Base-by-base conservation (phyloP, 441 rosid genomes). In the Oxalis stricta region DNA sequence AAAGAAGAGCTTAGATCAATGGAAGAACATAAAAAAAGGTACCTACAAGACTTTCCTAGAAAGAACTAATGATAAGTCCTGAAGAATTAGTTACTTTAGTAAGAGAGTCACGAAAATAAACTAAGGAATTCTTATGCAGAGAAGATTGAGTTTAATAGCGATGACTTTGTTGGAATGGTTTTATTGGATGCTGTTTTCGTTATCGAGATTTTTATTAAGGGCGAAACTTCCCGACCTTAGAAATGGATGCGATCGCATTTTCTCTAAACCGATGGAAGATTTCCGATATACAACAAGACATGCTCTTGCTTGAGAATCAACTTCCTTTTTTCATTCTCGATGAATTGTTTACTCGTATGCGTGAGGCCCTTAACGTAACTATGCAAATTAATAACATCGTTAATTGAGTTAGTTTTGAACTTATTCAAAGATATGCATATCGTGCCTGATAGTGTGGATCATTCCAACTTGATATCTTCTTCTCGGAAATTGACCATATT, bases 71-170 rank as follows among this genome's bases (percentile, higher is more conserved):
- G 4, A 33, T 16, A 0, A 16, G 33, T 2, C 0, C 54, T 5
- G 42, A 12, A 3, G 15, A 12, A 2, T 44, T 10, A 1, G 12
- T 60, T 10, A 0, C 2, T 3, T 7, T 17, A 2, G 0, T 39
- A 12, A 15, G 21, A 16, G 11, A 38, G 0, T 29, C 5, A 0
- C n/a, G 59, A 56, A 33, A 13, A 5, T 1, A 52, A n/a, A 7
- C 13, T 63, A 22, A 47, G 55, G 3, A 32, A 26, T 38, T 47
- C 39, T 23, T 57, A 57, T 12, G 41, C 56, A n/a, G 61, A 55
- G 47, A 41, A 16, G 14, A 22, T 51, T 9, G 5, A 5, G 2
- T 24, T 33, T 5, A 14, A 2, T 13, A 51, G 48, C 2, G 14
- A 33, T n/a, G 41, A 17, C 5, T 51, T 51, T 28, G 56, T 41